Evolutionary conservation across 768 basidiomycete genomes (phyloP), one percentile per base, ranked within the genome.

Genomic region (Leucocoprinus leucothites): DNA sequence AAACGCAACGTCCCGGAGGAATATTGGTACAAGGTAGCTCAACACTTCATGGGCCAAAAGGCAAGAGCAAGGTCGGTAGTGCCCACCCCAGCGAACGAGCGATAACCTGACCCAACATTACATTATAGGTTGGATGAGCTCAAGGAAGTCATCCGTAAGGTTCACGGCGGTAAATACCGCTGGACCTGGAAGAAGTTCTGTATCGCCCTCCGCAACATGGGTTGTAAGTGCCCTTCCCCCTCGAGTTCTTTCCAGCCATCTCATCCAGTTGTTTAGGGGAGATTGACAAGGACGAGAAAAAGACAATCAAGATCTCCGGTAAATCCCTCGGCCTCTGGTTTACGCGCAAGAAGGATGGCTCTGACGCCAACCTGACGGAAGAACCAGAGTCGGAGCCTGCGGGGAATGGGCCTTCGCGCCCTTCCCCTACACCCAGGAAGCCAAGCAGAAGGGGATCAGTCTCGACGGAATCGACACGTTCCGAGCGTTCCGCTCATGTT

Each of bases 181-280:
- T 91, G 89, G 89, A 85, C 79, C 58, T 91, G 89, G 89, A 88
- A 89, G 72, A 87, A 82, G 61, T 91, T 86, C 72, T 84, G 79
- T 69, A 74, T 87, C 51, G 89, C 89, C 3, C 85, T 91, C 82
- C 71, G 77, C 56, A 91, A 82, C 67, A 87, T 91, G 87, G 86
- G 88, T 43, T 91, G 89, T 91, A 62, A 67, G 89, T 78, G 40
- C 40, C 22, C 44, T 34, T 51, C 35, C 52, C 36, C 42, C 36
- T 55, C 28, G n/a, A n/a, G 28, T 6, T 9, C 43, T 3, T 18
- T 31, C 3, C 21, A 35, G 21, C 14, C 51, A 45, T 28, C 42
- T 54, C 9, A 36, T 18, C 16, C n/a, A 22, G 46, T 28, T 26
- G 14, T n/a, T 13, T 58, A 91, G 89, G 89, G 89, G 76, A 81